Base-by-base conservation (phyloP, 345 rosid genomes). In the Salix arbutifolia region DNA sequence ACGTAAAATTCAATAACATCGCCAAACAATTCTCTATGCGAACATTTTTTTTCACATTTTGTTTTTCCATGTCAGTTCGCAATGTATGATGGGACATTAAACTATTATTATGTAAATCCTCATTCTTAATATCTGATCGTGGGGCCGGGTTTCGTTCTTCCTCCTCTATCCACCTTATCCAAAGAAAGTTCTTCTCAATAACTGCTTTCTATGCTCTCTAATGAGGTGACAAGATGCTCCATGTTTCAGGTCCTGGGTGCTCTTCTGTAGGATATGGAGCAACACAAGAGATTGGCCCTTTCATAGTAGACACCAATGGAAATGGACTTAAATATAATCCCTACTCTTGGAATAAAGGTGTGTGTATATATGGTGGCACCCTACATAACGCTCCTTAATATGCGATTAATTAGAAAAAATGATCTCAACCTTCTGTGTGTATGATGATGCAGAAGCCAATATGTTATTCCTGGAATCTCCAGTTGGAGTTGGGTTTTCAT, bases 181-280 rank as follows among this genome's bases (percentile, higher is more conserved):
- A 46, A 73, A 67, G 13, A 65, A 67, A 75, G 76, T 75, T 70
- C 28, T 30, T 70, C n/a, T 75, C 44, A 50, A 9, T 19, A 58
- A 69, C 68, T 65, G 2, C 5, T 52, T 67, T 76, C 64, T 65
- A 48, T 84, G 88, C 77, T 77, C 74, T 84, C 73, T 77, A 37
- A 44, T 70, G 70, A 77, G 85, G 84, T 82, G 86, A 87, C 86
- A 87, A 84, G 83, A 73, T 75, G 80, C 82, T 79, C 44, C 61
- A 70, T 85, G 86, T 78, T 87, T 65, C 88, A 94, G 97, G 99
- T 66, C 97, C 98, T 77, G 97, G 97, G 66, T 94, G 99, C 86
- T 94, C 99, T 76, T 94, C 97, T 73, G 91, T 94, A 83, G 97
- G 96, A 77, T 91, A 94, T 74, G 99, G 99, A 72, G 99, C 97